These are phyloP conservation scores for Salvia hispanica DNA, from an alignment of 257 asterid species.

Conservation along the genomic window DNA sequence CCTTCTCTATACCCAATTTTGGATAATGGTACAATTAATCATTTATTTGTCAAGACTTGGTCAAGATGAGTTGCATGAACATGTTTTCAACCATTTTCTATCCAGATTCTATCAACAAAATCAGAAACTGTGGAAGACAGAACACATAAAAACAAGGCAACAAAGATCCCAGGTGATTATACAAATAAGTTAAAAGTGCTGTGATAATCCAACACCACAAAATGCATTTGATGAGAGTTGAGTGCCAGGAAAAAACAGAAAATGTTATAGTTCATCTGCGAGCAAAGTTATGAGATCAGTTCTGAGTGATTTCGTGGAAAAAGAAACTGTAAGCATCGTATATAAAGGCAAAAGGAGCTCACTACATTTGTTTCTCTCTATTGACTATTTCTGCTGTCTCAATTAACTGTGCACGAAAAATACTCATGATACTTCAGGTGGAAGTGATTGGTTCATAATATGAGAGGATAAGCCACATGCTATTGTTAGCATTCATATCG, in stretches of 20 bases:
- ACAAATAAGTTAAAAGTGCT: not conserved
- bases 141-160: no score
- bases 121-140: not conserved
- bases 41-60: slow-evolving; percentile 1
- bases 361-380: not conserved
- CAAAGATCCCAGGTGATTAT: not conserved
- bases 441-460: slow-evolving; percentile 3
- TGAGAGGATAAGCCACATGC: slow-evolving; percentile 4
- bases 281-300: not conserved
- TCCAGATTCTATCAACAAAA: not conserved
- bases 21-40: not conserved
- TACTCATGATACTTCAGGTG: not conserved
- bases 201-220: slow-evolving; percentile 4
- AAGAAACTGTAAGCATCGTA: no score
- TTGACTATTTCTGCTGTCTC: slow-evolving; percentile 18
- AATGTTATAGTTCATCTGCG: not conserved
- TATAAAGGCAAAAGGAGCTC: not conserved
- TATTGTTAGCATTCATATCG: not conserved
- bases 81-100: not conserved
- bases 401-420: not conserved
- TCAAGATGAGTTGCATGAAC: slow-evolving; percentile 1
- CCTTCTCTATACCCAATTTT: not conserved
- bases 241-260: not conserved
- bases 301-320: not conserved
- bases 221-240: not conserved